Evolutionary conservation across 192 early-diverging fungal species (phyloP).

Genomic region (Cetraspora pellucida): DNA sequence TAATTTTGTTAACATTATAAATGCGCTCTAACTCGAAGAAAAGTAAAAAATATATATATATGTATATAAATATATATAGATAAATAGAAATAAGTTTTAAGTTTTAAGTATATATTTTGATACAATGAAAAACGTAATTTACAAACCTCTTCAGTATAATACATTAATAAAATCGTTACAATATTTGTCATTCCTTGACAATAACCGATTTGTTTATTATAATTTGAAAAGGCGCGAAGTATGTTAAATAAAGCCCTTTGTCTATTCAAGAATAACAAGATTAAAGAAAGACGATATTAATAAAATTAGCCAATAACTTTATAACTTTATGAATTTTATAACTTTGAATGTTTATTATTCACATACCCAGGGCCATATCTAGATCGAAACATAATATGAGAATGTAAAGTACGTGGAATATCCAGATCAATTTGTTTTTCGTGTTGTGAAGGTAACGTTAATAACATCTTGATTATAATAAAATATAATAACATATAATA

Average conservation of each 20-base stretch:
- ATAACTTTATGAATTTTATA: background rate
- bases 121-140: background rate
- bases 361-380: conserved; percentile 61
- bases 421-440: conserved; percentile 65
- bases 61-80: no score
- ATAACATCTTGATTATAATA: conserved; percentile 32
- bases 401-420: conserved; percentile 59
- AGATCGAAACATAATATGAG: conserved; percentile 60
- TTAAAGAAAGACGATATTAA: background rate
- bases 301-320: background rate
- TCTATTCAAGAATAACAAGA: conserved; percentile 37
- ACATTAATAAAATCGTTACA: conserved; percentile 73
- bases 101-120: background rate
- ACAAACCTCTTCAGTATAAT: conserved; percentile 61
- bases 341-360: background rate
- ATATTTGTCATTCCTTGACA: conserved; percentile 88
- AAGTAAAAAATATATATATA: background rate
- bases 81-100: background rate
- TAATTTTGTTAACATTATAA: conserved; percentile 52
- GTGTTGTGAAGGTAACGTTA: conserved; percentile 43
- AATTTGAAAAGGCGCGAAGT: conserved; percentile 74
- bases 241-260: conserved; percentile 81
- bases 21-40: conserved; percentile 48
- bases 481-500: background rate
- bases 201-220: conserved; percentile 80